Evolutionary conservation across 2,329 filamentous ascomycete genomes (phyloP), one percentile per base, ranked within the genome.

Genomic region (Exophiala sideris): DNA sequence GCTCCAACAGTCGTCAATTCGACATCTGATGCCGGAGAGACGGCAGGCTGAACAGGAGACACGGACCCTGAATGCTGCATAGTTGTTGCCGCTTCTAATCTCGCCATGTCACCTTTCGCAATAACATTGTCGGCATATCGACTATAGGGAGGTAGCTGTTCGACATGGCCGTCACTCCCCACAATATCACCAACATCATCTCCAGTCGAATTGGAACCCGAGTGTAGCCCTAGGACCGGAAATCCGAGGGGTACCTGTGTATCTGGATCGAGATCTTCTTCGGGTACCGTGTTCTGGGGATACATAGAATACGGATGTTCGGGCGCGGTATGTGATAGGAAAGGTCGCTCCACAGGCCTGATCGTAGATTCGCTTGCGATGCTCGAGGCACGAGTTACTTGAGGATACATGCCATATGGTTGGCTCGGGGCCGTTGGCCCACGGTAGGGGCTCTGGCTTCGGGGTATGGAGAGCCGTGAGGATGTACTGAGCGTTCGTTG

Each of bases 141-240:
- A 11, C 89, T 89, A 67, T 97, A 97, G 0, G 92, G 92, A 10
- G 92, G 92, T 14, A 96, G 75, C 69, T 95, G 89, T 70, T 97
- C 92, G 1, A 88, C 86, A 67, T 96, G 91, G 1, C 91, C 91
- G 65, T 95, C 84, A 0, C 88, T 88, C 1, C 91, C 91, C 48
- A 96, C 86, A 50, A 96, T 83, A 67, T 91, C 91, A 44, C 87
- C 89, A n/a, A 82, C 76, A 63, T 96, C 91, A 71, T 96, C 90
- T 48, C 89, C 89, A 52, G 91, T 88, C 0, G 89, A 86, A 6
- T 65, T 65, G 16, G 66, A 67, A 0, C 87, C 88, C 58, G 88
- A 78, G 65, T 86, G 87, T 56, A 80, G 81, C 5, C 77, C 76
- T 34, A 84, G 73, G 5, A 86, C 86, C 5, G 85, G 84, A 61